These are phyloP conservation scores for Passiflora organensis DNA, from an alignment of 345 rosid species.

Conservation along the genomic window DNA sequence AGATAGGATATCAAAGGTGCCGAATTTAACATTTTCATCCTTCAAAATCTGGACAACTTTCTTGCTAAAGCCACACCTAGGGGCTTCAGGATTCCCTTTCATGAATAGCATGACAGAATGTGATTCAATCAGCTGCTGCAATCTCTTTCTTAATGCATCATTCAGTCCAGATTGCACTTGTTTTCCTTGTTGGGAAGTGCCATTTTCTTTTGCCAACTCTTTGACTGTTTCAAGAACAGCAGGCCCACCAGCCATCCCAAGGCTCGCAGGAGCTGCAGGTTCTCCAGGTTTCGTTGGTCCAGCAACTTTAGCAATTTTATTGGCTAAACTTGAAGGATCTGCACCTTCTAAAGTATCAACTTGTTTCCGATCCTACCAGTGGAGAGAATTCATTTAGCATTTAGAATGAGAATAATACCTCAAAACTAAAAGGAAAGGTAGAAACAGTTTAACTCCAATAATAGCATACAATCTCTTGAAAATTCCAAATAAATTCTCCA, in stretches of 20 bases:
- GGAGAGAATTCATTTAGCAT: neutral
- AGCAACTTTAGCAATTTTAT: slow-evolving; percentile 73
- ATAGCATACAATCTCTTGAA: too few relatives aligned
- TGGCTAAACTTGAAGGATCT: slow-evolving; percentile 93
- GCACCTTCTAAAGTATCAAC: slow-evolving; percentile 91
- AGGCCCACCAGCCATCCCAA: slow-evolving; percentile 93
- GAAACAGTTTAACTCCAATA: neutral
- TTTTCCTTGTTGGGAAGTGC: slow-evolving; percentile 31
- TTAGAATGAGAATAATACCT: neutral
- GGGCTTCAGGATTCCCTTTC: slow-evolving; percentile 88
- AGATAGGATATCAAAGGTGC: slow-evolving; percentile 71
- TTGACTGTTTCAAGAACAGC: slow-evolving; percentile 64
- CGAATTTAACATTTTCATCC: slow-evolving; percentile 70
- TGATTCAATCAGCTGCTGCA: slow-evolving; percentile 65
- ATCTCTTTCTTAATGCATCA: slow-evolving; percentile 38
- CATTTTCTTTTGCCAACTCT: slow-evolving; percentile 57
- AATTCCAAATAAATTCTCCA: too few relatives aligned
- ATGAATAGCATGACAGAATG: slow-evolving; percentile 84
- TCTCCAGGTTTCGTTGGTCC: slow-evolving; percentile 56
- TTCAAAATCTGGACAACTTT: slow-evolving; percentile 70
- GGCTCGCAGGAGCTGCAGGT: slow-evolving; percentile 98
- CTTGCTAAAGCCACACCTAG: slow-evolving; percentile 85
- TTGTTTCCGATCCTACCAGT: slow-evolving; percentile 63
- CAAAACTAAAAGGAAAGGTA: neutral
- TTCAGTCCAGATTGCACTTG: slow-evolving; percentile 33